Evolutionary conservation across 257 asterid genomes (phyloP).

Genomic region (Nicotiana attenuata): DNA sequence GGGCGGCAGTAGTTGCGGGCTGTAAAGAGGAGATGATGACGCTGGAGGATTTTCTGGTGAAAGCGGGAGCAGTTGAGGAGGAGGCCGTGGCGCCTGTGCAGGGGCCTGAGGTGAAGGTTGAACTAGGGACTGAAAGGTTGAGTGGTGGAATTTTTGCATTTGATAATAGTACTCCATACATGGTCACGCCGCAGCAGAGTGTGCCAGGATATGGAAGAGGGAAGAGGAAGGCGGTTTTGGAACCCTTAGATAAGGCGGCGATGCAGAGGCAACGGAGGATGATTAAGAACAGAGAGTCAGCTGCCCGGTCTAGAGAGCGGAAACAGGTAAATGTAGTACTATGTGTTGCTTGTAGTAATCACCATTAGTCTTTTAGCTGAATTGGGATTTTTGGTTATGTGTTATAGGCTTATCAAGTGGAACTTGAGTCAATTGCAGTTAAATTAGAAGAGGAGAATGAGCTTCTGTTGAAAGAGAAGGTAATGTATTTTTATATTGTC

Average conservation of each 20-base stretch:
- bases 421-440: conserved; percentile 77
- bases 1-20: conserved; percentile 16
- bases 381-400: neutral
- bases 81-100: conserved; percentile 1
- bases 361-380: neutral
- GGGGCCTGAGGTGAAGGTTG: conserved; percentile 28
- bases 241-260: conserved; percentile 71
- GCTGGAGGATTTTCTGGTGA: conserved; percentile 77
- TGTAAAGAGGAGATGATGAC: conserved; percentile 63
- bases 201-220: conserved; percentile 26
- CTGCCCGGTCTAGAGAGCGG: conserved; percentile 97
- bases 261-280: conserved; percentile 63
- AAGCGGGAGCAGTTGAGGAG: conserved; percentile 69
- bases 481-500: conserved; percentile 16
- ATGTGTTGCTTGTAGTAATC: neutral
- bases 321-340: conserved; percentile 59
- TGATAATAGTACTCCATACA: conserved; percentile 23
- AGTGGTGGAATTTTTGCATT: conserved; percentile 31
- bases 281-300: conserved; percentile 98
- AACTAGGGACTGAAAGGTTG: conserved; percentile 19
- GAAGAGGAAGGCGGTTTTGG: conserved; percentile 63
- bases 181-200: conserved; percentile 23
- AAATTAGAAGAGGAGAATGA: conserved; percentile 82
- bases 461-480: conserved; percentile 66
- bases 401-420: conserved; percentile 68